Base-by-base conservation (phyloP, 768 basidiomycete genomes). In the Russula compacta region DNA sequence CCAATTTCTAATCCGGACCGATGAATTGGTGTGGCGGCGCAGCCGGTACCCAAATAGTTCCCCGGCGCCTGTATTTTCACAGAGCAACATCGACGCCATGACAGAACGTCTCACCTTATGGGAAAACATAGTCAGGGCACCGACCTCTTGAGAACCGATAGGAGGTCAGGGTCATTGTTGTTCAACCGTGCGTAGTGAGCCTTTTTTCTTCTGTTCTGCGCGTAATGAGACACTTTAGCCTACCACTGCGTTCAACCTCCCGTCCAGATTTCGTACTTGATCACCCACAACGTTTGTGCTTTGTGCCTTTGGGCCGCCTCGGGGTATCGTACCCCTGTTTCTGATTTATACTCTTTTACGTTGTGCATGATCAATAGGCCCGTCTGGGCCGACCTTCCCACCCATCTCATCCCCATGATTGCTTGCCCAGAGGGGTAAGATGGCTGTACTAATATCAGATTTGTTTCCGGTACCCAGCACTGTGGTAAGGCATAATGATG, bases 21-120 rank as follows among this genome's bases (percentile, higher is more conserved):
- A 67, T 55, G 66, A 67, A 56, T 56, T 67, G 33, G 61, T 67
- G 3, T 67, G 66, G 66, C 58, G 55, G 46, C 64, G 66, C 11
- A 58, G 61, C 21, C 51, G 55, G 48, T 64, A 64, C 52, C 58
- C 66, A 12, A 46, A 53, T 32, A 40, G 48, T 17, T 42, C 58
- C 19, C 14, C 58, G n/a, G 61, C 47, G 47, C 51, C 58, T 21
- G 53, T 64, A 10, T 67, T 64, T 49, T 59, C 61, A 21, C 62
- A 64, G 33, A 36, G 48, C 29, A 67, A 67, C 44, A 21, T 67
- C 40, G 58, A 64, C 40, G 61, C 62, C 44, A 33, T 67, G 24
- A 35, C 35, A 2, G 53, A 58, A 47, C 66, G 66, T 21, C 52
- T 67, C 43, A 19, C 29, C 8, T 54, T 67, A 40, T 67, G 66